These are phyloP conservation scores for Chlamydomonas reinhardtii DNA, from an alignment of 163 green algal species.

Conservation along the genomic window DNA sequence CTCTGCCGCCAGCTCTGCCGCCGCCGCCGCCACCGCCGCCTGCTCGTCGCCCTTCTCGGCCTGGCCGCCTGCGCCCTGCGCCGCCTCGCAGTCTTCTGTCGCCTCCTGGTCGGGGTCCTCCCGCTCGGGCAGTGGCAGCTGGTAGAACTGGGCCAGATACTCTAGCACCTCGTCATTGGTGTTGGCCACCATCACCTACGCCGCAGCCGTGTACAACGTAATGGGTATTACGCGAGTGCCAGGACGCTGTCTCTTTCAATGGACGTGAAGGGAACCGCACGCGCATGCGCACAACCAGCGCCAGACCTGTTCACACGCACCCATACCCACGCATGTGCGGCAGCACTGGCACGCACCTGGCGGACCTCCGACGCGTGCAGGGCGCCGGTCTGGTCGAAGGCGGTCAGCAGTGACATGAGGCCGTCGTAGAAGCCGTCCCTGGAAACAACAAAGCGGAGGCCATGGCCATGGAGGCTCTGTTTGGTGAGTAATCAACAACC, in stretches of 20 bases:
- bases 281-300: too few species aligned
- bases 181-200: slow-evolving; percentile 28
- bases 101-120: neutral
- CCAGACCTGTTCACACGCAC: too few species aligned
- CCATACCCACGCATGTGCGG: too few species aligned
- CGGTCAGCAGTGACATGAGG: slow-evolving; percentile 68
- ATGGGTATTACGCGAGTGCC: too few species aligned
- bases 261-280: too few species aligned
- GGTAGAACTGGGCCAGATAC: slow-evolving; percentile 41
- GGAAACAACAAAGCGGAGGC: too few species aligned
- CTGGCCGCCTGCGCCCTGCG: neutral
- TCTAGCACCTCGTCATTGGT: slow-evolving; percentile 45
- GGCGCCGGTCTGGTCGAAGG: slow-evolving; percentile 29
- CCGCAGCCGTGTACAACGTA: neutral
- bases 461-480: too few species aligned
- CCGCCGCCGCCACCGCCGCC: neutral
- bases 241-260: too few species aligned
- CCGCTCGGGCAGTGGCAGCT: slow-evolving; percentile 15
- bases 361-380: slow-evolving; percentile 34
- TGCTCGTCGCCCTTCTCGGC: neutral
- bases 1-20: neutral
- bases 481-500: too few species aligned
- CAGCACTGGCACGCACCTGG: neutral
- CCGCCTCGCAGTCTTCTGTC: neutral
- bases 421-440: slow-evolving; percentile 71